These are phyloP conservation scores for Wickerhamomyces ciferrii DNA, from an alignment of 805 yeast genomes.

Conservation along the genomic window DNA sequence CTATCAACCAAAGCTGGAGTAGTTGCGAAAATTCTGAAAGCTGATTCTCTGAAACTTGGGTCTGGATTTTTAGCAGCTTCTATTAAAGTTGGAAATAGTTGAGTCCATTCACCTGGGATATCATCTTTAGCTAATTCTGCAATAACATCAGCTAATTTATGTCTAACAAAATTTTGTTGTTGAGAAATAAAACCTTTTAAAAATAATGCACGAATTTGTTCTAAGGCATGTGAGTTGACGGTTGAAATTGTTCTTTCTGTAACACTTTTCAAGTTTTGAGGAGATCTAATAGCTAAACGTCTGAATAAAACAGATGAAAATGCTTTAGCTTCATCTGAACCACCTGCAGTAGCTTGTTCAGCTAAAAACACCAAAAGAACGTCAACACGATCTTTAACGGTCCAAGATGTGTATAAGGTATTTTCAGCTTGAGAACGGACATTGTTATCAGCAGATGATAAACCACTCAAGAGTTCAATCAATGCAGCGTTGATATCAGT, in stretches of 20 bases:
- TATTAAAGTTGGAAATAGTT: constrained; percentile 67
- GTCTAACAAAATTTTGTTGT: constrained; percentile 75
- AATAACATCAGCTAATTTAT: constrained; percentile 89
- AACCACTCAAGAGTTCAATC: constrained; percentile 51
- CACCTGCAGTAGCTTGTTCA: constrained; percentile 65
- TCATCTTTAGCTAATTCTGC: constrained; percentile 84
- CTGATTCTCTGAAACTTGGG: constrained; percentile 77
- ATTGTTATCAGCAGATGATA: constrained; percentile 75
- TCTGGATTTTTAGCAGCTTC: constrained; percentile 54
- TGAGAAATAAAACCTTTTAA: constrained; percentile 68
- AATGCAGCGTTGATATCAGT: constrained; percentile 54
- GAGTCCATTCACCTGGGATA: constrained; percentile 63
- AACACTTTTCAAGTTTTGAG: constrained; percentile 58
- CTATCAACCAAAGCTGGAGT: constrained; percentile 74
- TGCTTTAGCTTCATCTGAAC: constrained; percentile 54
- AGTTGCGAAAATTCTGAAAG: constrained; percentile 82
- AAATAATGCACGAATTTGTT: constrained; percentile 59
- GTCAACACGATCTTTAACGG: constrained; percentile 59
- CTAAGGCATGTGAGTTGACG: constrained; percentile 50
- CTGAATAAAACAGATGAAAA: constrained; percentile 88
- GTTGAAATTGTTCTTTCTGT: constrained; percentile 77
- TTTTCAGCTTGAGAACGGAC: constrained; percentile 77
- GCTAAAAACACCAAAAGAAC: constrained; percentile 72
- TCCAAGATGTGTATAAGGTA: constrained; percentile 72
- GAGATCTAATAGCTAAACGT: constrained; percentile 76